A percentile compares a stretch with the other conserved stretches of the same genome.
These are phyloP conservation scores for Fulvia fulva DNA, from an alignment of 2,329 filamentous ascomycete genomes.

Conservation along the genomic window DNA sequence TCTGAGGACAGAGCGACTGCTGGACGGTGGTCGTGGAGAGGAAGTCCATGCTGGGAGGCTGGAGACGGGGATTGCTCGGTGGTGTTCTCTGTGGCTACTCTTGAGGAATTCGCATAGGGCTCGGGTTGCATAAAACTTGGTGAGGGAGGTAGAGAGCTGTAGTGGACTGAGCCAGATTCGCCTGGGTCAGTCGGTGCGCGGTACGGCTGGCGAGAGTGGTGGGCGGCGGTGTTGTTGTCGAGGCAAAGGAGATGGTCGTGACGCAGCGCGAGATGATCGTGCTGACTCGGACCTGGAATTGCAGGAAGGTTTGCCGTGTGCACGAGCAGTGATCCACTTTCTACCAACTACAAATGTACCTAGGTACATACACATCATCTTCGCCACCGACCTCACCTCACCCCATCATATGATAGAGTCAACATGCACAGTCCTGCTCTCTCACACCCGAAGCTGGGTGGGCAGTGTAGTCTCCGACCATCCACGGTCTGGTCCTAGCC, in stretches of 20 bases:
- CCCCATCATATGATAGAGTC: too few species aligned
- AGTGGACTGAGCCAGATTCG: constrained; percentile 54
- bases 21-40: constrained; percentile 39
- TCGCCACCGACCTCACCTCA: background rate
- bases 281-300: background rate
- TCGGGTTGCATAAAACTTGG: constrained; percentile 64
- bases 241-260: constrained; percentile 1
- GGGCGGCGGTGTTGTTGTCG: constrained; percentile 9
- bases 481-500: too few species aligned
- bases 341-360: background rate
- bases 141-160: constrained; percentile 31
- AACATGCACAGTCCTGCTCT: too few species aligned
- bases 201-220: constrained; percentile 12
- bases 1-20: constrained; percentile 41
- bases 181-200: constrained; percentile 48
- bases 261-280: background rate
- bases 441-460: too few species aligned
- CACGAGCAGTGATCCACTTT: background rate
- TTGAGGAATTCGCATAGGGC: constrained; percentile 49
- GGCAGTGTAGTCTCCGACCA: too few species aligned
- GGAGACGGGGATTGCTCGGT: constrained; percentile 33
- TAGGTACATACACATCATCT: too few species aligned
- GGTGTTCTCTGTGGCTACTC: constrained; percentile 40
- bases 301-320: background rate
- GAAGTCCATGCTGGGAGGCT: constrained; percentile 58